A percentile compares a stretch with the other conserved stretches of the same genome.
phyloP scores from a whole-genome alignment of 306 rosid genomes.

The Gleditsia sinensis region DNA sequence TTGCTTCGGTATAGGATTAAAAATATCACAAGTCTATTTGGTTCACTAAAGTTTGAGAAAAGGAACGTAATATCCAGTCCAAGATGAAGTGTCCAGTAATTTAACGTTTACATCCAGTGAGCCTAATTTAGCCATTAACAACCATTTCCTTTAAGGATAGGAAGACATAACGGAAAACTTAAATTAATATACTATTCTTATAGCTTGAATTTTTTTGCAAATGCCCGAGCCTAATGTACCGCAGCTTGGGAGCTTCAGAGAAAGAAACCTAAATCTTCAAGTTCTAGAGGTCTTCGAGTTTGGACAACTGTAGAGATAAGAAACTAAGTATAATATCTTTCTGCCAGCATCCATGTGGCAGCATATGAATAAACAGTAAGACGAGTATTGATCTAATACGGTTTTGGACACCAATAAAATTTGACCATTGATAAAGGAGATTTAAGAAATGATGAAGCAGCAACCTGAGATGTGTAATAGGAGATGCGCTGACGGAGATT shows the following conservation, averaged over 20 bases:
- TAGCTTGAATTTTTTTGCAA: too few species aligned
- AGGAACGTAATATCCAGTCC: too few species aligned
- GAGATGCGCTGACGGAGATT: constrained; percentile 42
- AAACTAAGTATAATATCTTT: background rate
- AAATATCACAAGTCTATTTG: too few species aligned
- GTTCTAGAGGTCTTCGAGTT: background rate
- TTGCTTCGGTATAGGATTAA: too few species aligned
- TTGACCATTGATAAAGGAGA: background rate
- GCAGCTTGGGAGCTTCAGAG: background rate
- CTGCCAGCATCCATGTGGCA: background rate
- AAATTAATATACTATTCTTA: too few species aligned
- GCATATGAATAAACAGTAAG: background rate
- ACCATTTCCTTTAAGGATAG: too few species aligned
- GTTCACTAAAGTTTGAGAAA: too few species aligned
- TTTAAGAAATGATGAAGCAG: background rate
- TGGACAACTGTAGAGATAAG: background rate
- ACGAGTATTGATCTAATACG: background rate
- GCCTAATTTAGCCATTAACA: too few species aligned
- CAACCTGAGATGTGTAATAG: constrained; percentile 64
- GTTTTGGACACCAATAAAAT: background rate
- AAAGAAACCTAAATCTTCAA: constrained; percentile 14
- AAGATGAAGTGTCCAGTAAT: too few species aligned
- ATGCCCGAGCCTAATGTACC: background rate
- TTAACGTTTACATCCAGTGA: too few species aligned
- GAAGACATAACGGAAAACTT: too few species aligned